Evolutionary conservation across 805 yeast species (phyloP).

Genomic region (Scheffersomyces amazonensis): DNA sequence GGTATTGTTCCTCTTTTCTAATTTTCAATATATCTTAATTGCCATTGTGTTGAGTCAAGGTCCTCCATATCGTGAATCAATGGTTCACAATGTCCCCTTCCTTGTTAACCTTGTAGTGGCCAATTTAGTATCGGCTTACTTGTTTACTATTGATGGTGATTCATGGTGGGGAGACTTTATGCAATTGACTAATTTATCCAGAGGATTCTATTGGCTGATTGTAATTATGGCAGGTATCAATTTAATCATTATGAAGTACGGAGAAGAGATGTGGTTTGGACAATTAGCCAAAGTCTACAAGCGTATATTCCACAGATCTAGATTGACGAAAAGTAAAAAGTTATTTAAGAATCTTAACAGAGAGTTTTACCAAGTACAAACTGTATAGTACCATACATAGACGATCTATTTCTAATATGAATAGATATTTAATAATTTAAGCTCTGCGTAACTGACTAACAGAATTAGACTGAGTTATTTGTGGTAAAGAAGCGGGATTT

Average conservation of each 20-base stretch:
- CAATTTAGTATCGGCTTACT: conserved; percentile 42
- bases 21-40: conserved; percentile 83
- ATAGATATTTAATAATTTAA: too few species aligned
- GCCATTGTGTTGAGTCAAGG: conserved; percentile 89
- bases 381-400: too few species aligned
- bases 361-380: conserved; percentile 9
- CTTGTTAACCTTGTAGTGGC: conserved; percentile 57
- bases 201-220: conserved; percentile 50
- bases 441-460: too few species aligned
- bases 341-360: conserved; percentile 33
- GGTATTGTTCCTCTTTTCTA: conserved; percentile 71
- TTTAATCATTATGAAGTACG: conserved; percentile 42
- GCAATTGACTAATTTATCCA: conserved; percentile 67
- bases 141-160: conserved; percentile 55
- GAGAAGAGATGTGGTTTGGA: conserved; percentile 44
- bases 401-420: too few species aligned
- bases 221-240: conserved; percentile 46
- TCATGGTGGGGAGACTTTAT: conserved; percentile 63
- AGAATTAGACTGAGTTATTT: too few species aligned
- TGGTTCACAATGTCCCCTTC: conserved; percentile 66
- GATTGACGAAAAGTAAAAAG: conserved; percentile 31
- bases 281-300: conserved; percentile 39
- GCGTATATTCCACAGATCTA: conserved; percentile 21
- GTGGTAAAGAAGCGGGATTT: too few species aligned
- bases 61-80: conserved; percentile 86